Evolutionary conservation across 257 asterid genomes (phyloP).

Genomic region (Phtheirospermum japonicum): DNA sequence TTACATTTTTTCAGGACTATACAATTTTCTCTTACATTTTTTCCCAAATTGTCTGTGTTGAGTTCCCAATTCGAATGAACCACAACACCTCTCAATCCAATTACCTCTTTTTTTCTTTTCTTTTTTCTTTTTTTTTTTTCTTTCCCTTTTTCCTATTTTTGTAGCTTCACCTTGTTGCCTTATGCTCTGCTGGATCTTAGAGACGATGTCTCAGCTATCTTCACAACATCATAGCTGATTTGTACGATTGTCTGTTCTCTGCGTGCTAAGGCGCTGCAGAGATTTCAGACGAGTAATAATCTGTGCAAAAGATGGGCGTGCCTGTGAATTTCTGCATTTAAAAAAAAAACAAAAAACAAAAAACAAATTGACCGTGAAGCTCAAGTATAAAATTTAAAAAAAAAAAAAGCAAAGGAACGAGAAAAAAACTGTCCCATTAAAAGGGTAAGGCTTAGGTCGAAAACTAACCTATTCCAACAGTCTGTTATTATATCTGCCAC

Average conservation of each 20-base stretch:
- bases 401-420: background rate
- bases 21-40: constrained; percentile 15
- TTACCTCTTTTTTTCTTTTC: constrained; percentile 21
- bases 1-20: constrained; percentile 31
- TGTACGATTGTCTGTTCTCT: constrained; percentile 35
- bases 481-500: constrained; percentile 75
- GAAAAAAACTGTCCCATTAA: background rate
- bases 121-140: too few species aligned
- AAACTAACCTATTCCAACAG: constrained; percentile 79
- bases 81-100: constrained; percentile 57
- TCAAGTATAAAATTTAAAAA: too few species aligned
- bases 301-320: constrained; percentile 86
- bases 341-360: background rate
- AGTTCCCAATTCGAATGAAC: constrained; percentile 91
- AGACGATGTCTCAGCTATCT: constrained; percentile 35
- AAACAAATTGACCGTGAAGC: background rate
- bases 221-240: constrained; percentile 39
- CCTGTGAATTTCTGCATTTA: constrained; percentile 67
- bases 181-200: constrained; percentile 35
- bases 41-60: constrained; percentile 42
- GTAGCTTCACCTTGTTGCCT: constrained; percentile 22
- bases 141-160: constrained; percentile 1
- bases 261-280: constrained; percentile 57
- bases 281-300: constrained; percentile 76
- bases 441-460: background rate